Percentiles rank a stretch among this genome's conserved stretches.
These are phyloP conservation scores for Grosmannia penicillata DNA, from an alignment of 2,329 filamentous ascomycete species.

Conservation along the genomic window DNA sequence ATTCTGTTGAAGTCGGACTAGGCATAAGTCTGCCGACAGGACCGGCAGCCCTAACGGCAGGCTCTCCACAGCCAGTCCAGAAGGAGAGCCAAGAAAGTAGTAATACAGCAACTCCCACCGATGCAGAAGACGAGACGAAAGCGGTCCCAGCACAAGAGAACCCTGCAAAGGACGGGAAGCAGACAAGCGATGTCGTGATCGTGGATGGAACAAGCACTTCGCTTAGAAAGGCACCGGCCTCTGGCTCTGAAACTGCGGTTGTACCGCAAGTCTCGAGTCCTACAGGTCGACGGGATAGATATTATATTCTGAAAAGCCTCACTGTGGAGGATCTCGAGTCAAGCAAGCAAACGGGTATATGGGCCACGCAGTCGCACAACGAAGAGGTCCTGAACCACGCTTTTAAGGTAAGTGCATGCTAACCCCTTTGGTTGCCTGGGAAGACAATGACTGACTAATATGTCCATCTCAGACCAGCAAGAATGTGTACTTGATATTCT, in stretches of 20 bases:
- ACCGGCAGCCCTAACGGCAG: conserved; percentile 24
- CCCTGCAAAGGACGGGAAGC: background rate
- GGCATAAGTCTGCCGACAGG: conserved; percentile 39
- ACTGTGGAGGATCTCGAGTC: conserved; percentile 81
- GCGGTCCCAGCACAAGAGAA: background rate
- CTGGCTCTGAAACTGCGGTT: too few species aligned
- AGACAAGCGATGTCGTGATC: conserved; percentile 1
- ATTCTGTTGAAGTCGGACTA: conserved; percentile 27
- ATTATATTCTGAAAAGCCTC: conserved; percentile 86
- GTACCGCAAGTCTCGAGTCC: too few species aligned
- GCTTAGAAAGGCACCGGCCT: too few species aligned
- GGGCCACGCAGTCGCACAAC: conserved; percentile 92
- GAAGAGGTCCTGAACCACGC: conserved; percentile 72
- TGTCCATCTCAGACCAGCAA: conserved; percentile 52
- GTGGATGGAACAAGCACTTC: conserved; percentile 4
- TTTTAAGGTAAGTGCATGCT: conserved; percentile 48
- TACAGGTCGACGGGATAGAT: conserved; percentile 46
- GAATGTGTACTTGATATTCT: conserved; percentile 85
- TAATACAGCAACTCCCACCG: background rate
- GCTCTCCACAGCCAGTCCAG: conserved; percentile 4
- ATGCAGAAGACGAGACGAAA: background rate
- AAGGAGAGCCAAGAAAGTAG: background rate
- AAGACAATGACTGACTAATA: too few species aligned
- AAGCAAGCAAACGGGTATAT: conserved; percentile 75
- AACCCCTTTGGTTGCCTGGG: background rate